These are phyloP conservation scores for Durotheca rogersii DNA, from an alignment of 495 filamentous ascomycete genomes.

Conservation along the genomic window DNA sequence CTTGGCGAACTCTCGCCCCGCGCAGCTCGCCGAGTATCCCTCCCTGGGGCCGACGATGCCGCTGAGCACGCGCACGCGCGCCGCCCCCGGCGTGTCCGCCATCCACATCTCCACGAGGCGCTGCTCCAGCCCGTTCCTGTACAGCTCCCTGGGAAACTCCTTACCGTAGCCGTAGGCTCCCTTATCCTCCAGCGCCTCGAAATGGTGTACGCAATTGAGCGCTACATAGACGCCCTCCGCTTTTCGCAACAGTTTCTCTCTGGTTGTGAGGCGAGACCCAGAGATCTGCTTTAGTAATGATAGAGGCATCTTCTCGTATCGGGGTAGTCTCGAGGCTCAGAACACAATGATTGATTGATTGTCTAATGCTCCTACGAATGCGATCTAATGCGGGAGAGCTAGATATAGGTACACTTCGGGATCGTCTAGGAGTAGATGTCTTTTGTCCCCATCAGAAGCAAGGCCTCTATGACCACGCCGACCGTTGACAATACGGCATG, in stretches of 20 bases:
- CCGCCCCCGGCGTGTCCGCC: background rate
- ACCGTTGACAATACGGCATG: too few species aligned
- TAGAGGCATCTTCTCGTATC: conserved; percentile 15
- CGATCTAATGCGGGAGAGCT: too few species aligned
- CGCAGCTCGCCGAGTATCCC: conserved; percentile 4
- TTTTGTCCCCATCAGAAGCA: too few species aligned
- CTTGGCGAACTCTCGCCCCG: conserved; percentile 20
- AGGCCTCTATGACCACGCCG: too few species aligned
- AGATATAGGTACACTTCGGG: too few species aligned
- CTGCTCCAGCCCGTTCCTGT: conserved; percentile 6
- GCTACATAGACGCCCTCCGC: background rate
- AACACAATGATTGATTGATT: too few species aligned
- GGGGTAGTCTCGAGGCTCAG: too few species aligned
- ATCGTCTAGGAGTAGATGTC: too few species aligned
- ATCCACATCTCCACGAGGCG: conserved; percentile 3
- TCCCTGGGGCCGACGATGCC: background rate
- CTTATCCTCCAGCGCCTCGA: conserved; percentile 9
- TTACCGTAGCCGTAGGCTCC: conserved; percentile 10
- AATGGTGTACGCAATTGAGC: conserved; percentile 12
- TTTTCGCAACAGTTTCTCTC: conserved; percentile 5
- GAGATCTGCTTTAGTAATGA: background rate
- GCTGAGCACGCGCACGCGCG: conserved; percentile 5
- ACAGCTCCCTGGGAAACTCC: conserved; percentile 9
- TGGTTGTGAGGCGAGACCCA: background rate
- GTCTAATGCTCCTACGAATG: too few species aligned